Conservation (phyloP, 805 yeast genomes). For the Lipomyces yamanashiensis region DNA sequence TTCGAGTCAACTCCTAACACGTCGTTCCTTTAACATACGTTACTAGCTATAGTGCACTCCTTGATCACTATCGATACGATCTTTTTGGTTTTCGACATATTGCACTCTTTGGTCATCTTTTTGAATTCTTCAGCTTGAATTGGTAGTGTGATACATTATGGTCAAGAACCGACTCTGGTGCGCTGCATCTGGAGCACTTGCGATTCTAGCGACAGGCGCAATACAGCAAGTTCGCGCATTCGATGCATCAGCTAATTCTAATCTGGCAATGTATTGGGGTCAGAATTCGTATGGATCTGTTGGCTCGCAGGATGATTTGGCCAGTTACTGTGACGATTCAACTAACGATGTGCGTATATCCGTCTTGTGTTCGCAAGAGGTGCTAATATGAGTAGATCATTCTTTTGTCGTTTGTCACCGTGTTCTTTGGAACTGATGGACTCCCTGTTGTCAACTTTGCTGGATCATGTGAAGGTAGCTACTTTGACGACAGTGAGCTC, state of each 20-base stretch:
- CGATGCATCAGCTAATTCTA: constrained; percentile 49
- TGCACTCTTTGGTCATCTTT: no score
- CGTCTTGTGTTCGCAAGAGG: constrained; percentile 48
- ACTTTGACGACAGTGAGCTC: constrained; percentile 47
- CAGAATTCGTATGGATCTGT: constrained; percentile 69
- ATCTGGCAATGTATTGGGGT: constrained; percentile 89
- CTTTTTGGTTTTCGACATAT: no score
- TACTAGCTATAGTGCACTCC: no score
- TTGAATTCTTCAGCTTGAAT: no score
- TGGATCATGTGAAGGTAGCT: constrained; percentile 49
- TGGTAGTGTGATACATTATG: background rate
- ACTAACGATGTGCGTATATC: constrained; percentile 71
- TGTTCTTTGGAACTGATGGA: constrained; percentile 53
- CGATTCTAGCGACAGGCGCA: background rate
- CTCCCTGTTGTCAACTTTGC: constrained; percentile 61
- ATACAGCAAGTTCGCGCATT: constrained; percentile 18
- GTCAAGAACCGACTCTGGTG: background rate
- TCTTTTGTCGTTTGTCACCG: constrained; percentile 66
- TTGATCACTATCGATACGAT: no score
- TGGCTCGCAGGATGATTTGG: constrained; percentile 48
- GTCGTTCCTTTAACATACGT: no score
- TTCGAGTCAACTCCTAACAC: no score
- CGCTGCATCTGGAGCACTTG: constrained; percentile 1
- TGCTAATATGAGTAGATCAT: constrained; percentile 62
- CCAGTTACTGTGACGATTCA: constrained; percentile 67